These are phyloP conservation scores for Onygenales sp. DNA, from an alignment of 2,329 filamentous ascomycete species.

Conservation along the genomic window DNA sequence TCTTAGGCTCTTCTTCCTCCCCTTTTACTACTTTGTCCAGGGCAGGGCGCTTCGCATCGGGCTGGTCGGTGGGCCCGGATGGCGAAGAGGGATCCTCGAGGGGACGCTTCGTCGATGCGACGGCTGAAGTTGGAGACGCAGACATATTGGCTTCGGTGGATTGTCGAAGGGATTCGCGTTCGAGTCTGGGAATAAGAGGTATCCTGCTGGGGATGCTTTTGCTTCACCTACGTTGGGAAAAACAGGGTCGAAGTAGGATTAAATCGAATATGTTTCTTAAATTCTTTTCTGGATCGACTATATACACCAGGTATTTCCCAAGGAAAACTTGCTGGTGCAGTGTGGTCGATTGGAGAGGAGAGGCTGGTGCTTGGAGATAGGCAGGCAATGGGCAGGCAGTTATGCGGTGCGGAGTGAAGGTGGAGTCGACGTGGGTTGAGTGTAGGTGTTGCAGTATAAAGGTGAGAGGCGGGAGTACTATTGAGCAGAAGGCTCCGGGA, in stretches of 20 bases:
- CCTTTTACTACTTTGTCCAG: slow-evolving; percentile 83
- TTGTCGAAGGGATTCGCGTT: slow-evolving; percentile 6
- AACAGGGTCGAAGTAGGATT: slow-evolving; percentile 30
- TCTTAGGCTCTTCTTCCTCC: slow-evolving; percentile 39
- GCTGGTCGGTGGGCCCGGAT: slow-evolving; percentile 81
- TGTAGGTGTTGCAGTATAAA: slow-evolving; percentile 5
- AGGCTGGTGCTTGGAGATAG: slow-evolving; percentile 26
- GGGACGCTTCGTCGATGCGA: slow-evolving; percentile 65
- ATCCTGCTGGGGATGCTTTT: slow-evolving; percentile 2
- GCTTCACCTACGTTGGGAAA: slow-evolving; percentile 34
- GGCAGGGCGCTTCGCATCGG: slow-evolving; percentile 92
- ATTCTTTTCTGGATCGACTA: slow-evolving; percentile 49
- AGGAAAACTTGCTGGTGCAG: slow-evolving; percentile 88
- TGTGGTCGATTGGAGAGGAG: slow-evolving; percentile 29
- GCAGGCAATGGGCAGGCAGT: slow-evolving; percentile 8
- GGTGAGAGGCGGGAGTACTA: slow-evolving; percentile 9
- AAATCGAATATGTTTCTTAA: slow-evolving; percentile 34
- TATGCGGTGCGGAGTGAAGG: slow-evolving; percentile 25
- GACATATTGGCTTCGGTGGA: slow-evolving; percentile 48
- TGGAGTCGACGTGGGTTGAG: slow-evolving; percentile 20
- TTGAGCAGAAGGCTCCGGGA: slow-evolving; percentile 16
- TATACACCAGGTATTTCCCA: slow-evolving; percentile 81
- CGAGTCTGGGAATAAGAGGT: neutral
- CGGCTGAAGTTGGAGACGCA: slow-evolving; percentile 46
- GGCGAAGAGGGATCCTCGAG: slow-evolving; percentile 96